These are phyloP conservation scores for Rubia tinctorum DNA, from an alignment of 305 asterid species.

Conservation along the genomic window DNA sequence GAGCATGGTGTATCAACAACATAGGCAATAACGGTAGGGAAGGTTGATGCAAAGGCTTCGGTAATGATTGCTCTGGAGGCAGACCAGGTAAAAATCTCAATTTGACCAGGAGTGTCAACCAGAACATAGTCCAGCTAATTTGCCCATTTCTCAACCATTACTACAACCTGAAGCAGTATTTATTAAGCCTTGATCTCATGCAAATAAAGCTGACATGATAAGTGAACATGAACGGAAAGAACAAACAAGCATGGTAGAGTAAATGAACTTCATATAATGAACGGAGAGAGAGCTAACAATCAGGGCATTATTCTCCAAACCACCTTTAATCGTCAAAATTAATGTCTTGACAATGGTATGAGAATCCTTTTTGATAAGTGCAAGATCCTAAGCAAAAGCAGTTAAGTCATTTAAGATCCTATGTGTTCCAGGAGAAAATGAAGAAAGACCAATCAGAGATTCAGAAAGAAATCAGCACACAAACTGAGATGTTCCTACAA, in stretches of 20 bases:
- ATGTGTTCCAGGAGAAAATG: background rate
- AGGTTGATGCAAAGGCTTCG: slow-evolving; percentile 95
- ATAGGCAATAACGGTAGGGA: slow-evolving; percentile 85
- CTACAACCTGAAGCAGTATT: slow-evolving; percentile 51
- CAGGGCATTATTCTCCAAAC: background rate
- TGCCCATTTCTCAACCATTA: slow-evolving; percentile 80
- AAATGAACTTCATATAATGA: background rate
- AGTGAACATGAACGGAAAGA: background rate
- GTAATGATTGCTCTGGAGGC: slow-evolving; percentile 96
- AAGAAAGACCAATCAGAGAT: background rate
- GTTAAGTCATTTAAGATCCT: background rate
- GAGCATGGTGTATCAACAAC: slow-evolving; percentile 97
- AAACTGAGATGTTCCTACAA: slow-evolving; percentile 3
- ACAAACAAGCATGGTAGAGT: background rate
- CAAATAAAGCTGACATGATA: background rate
- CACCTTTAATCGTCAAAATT: background rate
- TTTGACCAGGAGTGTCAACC: slow-evolving; percentile 98
- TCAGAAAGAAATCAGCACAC: background rate
- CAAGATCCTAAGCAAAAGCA: background rate
- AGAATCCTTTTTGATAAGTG: background rate
- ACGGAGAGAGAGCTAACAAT: background rate
- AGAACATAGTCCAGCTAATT: slow-evolving; percentile 89
- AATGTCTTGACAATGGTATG: background rate
- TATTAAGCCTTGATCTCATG: background rate
- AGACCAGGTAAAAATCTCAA: slow-evolving; percentile 98